Evolutionary conservation across 139 green algal species (phyloP), one percentile per base, ranked within the genome.

Genomic region (Chlamydomonas urium): DNA sequence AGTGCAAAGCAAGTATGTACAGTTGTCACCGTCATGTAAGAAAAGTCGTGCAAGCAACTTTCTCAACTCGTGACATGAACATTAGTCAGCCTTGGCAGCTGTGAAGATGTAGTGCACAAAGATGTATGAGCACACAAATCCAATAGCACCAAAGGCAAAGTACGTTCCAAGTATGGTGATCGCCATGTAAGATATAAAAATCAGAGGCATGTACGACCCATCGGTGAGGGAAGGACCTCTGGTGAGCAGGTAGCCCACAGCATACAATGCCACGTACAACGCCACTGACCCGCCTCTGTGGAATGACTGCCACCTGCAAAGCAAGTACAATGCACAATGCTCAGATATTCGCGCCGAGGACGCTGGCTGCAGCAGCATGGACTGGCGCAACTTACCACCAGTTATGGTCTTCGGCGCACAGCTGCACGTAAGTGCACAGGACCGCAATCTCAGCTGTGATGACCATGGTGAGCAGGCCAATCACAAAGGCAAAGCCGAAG

Each of bases 321-420:
- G 6, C 10, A 26, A 10, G 53, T 8, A 5, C 10, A 26, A 50
- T 50, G 42, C 8, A 14, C 8, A 8, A 50, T 50, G 42, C 8
- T 24, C 42, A 50, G 14, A 24, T 50, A 14, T 24, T 8, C 8
- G 8, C 42, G 42, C 42, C 8, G 42, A 50, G 42, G 8, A 8
- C 14, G 42, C 42, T 50, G 42, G 14, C 8, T 50, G 8, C 42
- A 24, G 8, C 42, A 50, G 8, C 42, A 24, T 50, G 8, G 42
- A 50, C 42, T 24, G 10, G 10, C 42, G 14, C 14, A 1, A 80
- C 86, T 82, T 71, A 93, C 92, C 93, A 97, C 93, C 93, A 97
- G 8, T 71, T 69, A 81, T 97, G 96, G 81, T 97, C 91, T 77
- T 97, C 91, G 3, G 90, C 88, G 67, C 93, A 97, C 26, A 97